Conservation (phyloP, 2,329 filamentous ascomycete species). For the Alternaria brassicicola region DNA sequence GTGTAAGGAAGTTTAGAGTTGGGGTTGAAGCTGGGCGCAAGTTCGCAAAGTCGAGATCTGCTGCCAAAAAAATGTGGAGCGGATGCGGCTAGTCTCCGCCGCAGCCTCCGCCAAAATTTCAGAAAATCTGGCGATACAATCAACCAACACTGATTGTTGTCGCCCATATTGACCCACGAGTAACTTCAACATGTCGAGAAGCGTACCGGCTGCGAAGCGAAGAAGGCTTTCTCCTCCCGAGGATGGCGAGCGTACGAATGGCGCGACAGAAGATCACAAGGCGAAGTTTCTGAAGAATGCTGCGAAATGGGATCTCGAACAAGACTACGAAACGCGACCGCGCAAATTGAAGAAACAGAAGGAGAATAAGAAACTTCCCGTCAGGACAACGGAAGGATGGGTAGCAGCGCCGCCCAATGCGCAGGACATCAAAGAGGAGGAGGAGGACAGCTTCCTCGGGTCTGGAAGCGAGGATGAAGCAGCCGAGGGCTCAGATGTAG, state of each 20-base stretch:
- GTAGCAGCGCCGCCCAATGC: conserved; percentile 61
- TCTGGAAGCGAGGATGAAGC: conserved; percentile 60
- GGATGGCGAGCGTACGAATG: conserved; percentile 24
- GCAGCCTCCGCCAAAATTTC: conserved; percentile 36
- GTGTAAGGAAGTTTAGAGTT: conserved; percentile 3
- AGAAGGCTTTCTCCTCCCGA: conserved; percentile 47
- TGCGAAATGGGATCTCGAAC: conserved; percentile 86
- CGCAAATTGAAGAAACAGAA: conserved; percentile 75
- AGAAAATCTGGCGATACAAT: conserved; percentile 8
- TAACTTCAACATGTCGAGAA: conserved; percentile 34
- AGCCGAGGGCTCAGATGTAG: conserved; percentile 53
- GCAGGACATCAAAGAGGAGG: conserved; percentile 58
- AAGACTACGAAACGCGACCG: conserved; percentile 83
- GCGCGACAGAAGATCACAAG: conserved; percentile 32
- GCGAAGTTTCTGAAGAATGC: conserved; percentile 73
- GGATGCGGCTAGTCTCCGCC: conserved; percentile 20
- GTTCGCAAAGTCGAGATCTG: conserved; percentile 18
- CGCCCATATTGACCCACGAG: conserved; percentile 1
- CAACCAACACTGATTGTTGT: not conserved
- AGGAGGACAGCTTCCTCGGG: conserved; percentile 68
- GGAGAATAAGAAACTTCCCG: conserved; percentile 78
- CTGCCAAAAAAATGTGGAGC: conserved; percentile 21
- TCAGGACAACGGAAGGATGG: conserved; percentile 81
- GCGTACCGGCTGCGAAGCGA: conserved; percentile 45
- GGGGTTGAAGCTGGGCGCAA: conserved; percentile 21